These are phyloP conservation scores for Eucalyptus marginata DNA, from an alignment of 345 rosid species.

Conservation along the genomic window DNA sequence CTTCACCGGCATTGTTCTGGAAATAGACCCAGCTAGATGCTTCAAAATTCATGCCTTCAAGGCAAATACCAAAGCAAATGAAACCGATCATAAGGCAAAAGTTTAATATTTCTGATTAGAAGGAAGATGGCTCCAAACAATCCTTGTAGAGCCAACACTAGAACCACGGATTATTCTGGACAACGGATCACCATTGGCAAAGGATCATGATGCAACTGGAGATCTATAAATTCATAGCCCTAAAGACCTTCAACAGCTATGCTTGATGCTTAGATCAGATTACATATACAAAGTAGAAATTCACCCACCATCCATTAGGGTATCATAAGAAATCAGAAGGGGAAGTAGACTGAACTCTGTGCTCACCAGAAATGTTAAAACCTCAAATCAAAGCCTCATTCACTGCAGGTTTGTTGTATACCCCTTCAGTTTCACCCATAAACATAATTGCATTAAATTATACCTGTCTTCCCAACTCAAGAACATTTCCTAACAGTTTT, in stretches of 20 bases:
- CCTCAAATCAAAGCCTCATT: too few relatives aligned
- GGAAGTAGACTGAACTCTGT: too few relatives aligned
- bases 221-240: not conserved
- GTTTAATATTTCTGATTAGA: not conserved
- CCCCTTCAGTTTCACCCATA: too few relatives aligned
- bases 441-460: too few relatives aligned
- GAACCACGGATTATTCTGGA: not conserved
- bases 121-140: not conserved
- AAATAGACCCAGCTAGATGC: not conserved
- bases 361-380: too few relatives aligned
- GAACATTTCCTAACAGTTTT: too few relatives aligned
- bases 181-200: not conserved
- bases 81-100: not conserved
- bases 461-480: too few relatives aligned
- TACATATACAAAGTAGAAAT: too few relatives aligned
- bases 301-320: too few relatives aligned
- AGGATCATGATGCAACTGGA: not conserved
- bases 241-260: not conserved
- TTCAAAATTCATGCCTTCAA: not conserved
- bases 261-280: too few relatives aligned
- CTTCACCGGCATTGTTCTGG: not conserved
- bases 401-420: too few relatives aligned
- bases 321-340: too few relatives aligned
- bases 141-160: not conserved
- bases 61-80: not conserved